These are phyloP conservation scores for Coniella vitis DNA, from an alignment of 2,329 filamentous ascomycete species.

Conservation along the genomic window DNA sequence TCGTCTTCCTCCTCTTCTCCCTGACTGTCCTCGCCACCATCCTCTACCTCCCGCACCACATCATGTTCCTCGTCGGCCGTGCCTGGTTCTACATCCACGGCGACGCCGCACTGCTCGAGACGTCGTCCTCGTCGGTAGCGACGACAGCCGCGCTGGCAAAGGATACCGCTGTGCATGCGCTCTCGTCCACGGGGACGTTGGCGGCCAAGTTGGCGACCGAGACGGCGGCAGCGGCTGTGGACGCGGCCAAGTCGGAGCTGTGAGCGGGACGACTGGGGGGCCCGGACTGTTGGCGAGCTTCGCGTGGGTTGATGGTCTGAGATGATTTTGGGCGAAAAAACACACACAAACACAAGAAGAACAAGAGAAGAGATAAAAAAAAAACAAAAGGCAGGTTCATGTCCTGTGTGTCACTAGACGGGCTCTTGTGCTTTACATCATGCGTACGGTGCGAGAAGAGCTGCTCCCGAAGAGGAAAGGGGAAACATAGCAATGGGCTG, in stretches of 20 bases:
- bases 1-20: slow-evolving; percentile 83
- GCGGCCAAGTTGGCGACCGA: slow-evolving; percentile 25
- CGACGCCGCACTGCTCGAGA: slow-evolving; percentile 52
- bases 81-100: slow-evolving; percentile 94
- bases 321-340: too few species aligned
- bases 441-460: not conserved
- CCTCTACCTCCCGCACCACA: slow-evolving; percentile 89
- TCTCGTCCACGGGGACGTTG: not conserved
- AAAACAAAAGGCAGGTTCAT: not conserved
- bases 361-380: too few species aligned
- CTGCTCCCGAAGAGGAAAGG: too few species aligned
- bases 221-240: slow-evolving; percentile 24
- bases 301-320: too few species aligned
- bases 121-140: too few species aligned
- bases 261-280: too few species aligned
- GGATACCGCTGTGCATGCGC: slow-evolving; percentile 25
- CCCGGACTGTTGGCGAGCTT: too few species aligned
- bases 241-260: slow-evolving; percentile 29
- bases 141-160: slow-evolving; percentile 33
- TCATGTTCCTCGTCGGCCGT: slow-evolving; percentile 73
- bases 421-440: not conserved
- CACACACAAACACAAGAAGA: too few species aligned
- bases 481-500: too few species aligned
- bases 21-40: slow-evolving; percentile 81
- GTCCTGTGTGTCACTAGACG: not conserved